Evolutionary conservation across 441 rosid genomes (phyloP).

Genomic region (Omphalea diandra): DNA sequence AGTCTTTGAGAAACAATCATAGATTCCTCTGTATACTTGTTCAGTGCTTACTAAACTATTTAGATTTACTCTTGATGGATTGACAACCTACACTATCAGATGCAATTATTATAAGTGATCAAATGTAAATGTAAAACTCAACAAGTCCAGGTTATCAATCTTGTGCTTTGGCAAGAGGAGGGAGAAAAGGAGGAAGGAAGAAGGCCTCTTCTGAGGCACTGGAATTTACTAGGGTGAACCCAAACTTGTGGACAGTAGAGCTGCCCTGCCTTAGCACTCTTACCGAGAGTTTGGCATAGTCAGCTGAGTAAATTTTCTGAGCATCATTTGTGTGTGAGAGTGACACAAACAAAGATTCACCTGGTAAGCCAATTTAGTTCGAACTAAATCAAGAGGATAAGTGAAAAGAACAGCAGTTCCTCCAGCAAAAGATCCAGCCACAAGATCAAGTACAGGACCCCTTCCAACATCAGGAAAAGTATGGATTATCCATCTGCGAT

Average conservation of each 20-base stretch:
- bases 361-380: conserved; percentile 93
- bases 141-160: background rate
- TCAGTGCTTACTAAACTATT: conserved; percentile 36
- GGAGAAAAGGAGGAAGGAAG: background rate
- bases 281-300: background rate
- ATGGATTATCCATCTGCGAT: conserved; percentile 82
- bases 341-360: conserved; percentile 32
- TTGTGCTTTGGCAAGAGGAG: background rate
- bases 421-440: conserved; percentile 87
- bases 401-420: conserved; percentile 92
- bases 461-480: conserved; percentile 57
- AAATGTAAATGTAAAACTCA: conserved; percentile 6
- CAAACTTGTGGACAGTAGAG: background rate
- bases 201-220: background rate
- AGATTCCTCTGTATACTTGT: conserved; percentile 62
- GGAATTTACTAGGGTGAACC: background rate
- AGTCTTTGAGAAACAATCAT: conserved; percentile 74
- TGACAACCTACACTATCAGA: conserved; percentile 56
- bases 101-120: conserved; percentile 10
- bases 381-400: conserved; percentile 84
- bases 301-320: background rate
- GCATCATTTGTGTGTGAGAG: background rate
- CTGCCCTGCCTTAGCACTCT: conserved; percentile 2
- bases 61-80: conserved; percentile 42
- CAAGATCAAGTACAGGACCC: conserved; percentile 88